phyloP scores from a whole-genome alignment of 441 rosid genomes.

The Omphalea diandra region DNA sequence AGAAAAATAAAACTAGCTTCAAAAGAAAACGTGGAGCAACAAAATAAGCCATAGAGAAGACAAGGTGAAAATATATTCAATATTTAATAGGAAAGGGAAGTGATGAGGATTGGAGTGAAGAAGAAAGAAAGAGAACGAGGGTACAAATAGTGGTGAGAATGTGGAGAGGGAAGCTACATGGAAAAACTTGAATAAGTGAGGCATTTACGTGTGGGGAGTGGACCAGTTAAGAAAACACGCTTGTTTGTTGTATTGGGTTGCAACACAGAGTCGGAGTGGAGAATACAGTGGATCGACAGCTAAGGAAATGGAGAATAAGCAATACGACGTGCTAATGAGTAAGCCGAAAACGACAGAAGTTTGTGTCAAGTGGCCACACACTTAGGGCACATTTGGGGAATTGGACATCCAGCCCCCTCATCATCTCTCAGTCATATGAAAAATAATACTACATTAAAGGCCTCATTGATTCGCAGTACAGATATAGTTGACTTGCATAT shows the following conservation, averaged over 20 bases:
- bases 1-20: constrained; percentile 18
- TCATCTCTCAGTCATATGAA: too few relatives aligned
- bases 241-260: neutral
- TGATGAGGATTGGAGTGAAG: neutral
- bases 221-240: constrained; percentile 12
- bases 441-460: too few relatives aligned
- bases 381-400: too few relatives aligned
- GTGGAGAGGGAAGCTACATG: constrained; percentile 10
- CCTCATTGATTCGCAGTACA: too few relatives aligned
- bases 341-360: constrained; percentile 3
- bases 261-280: neutral
- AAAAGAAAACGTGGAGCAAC: constrained; percentile 16
- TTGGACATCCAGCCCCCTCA: too few relatives aligned
- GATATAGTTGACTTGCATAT: too few relatives aligned
- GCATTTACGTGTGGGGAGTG: neutral
- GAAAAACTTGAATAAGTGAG: neutral
- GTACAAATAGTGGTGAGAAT: constrained; percentile 5
- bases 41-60: constrained; percentile 24
- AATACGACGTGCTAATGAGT: neutral
- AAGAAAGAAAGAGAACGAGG: constrained; percentile 4
- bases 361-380: neutral
- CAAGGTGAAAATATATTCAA: too few relatives aligned
- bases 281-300: constrained; percentile 22
- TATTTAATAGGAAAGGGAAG: too few relatives aligned
- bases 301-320: neutral